Evolutionary conservation across 2,329 filamentous ascomycete species (phyloP), one percentile per base, ranked within the genome.

Genomic region (Diaporthe capsici): DNA sequence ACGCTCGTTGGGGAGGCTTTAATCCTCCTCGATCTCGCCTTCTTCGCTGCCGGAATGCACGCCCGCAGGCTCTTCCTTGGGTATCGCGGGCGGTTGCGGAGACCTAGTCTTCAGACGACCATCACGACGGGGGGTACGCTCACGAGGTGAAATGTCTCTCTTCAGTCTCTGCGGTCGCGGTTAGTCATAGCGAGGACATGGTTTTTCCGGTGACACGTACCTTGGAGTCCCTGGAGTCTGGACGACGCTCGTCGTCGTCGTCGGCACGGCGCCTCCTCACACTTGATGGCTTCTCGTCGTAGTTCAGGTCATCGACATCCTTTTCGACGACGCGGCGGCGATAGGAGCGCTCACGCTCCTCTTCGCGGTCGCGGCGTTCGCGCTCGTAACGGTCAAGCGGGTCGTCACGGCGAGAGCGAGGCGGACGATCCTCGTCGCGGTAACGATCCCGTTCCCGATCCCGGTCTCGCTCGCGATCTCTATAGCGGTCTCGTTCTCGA

Each of bases 21-120:
- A 91, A 79, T 92, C 90, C 87, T 98, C 96, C 85, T 98, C 97
- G 80, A 99, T 98, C 87, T 99, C 97, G 71, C 97, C 97, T 85
- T 99, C 97, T 86, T 99, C 97, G 82, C 96, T 98, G 72, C 97
- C 97, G 76, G 94, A 96, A 81, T 94, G 93, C 74, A 95, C 88
- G 74, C 88, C 90, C 65, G 88, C 87, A 71, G 91, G 87, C 78
- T 94, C 92, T 76, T 90, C 86, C 78, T 88, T 86, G 67, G 79
- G 76, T 72, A 79, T 83, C 3, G 82, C 74, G 67, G 82, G 80
- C 39, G 79, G 81, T 63, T 78, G 86, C 70, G 88, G 88, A 76
- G 88, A 86, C 84, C 88, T 92, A 83, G 88, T 89, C 82, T 88
- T 90, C 81, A 88, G 87, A 81, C 86, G 87, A 78, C 82, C 83